phyloP scores from a whole-genome alignment of 257 asterid species.

The Solanum raphanifolium region DNA sequence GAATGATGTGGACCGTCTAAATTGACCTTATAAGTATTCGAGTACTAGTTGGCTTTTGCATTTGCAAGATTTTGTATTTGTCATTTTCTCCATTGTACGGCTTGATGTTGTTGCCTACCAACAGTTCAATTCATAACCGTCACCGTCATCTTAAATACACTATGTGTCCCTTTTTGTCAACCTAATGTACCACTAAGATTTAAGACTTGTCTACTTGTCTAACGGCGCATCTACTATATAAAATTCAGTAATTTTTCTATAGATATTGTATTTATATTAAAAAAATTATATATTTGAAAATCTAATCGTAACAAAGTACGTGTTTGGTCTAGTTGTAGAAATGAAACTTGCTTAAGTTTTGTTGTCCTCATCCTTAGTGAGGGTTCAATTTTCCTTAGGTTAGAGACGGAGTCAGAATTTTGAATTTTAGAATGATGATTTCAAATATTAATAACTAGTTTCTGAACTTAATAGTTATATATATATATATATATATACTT shows the following conservation, averaged over 20 bases:
- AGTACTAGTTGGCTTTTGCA: background rate
- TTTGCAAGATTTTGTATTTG: background rate
- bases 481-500: too few relatives aligned
- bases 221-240: accelerated
- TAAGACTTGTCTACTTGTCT: background rate
- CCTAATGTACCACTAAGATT: background rate
- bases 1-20: background rate
- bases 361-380: background rate
- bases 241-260: accelerated
- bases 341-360: background rate
- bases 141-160: background rate
- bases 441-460: too few relatives aligned
- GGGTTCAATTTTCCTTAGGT: background rate
- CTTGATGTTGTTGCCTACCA: background rate
- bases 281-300: too few relatives aligned
- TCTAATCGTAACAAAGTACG: too few relatives aligned
- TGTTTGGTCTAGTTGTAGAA: background rate
- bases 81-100: background rate
- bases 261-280: background rate
- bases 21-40: background rate
- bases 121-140: background rate
- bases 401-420: accelerated
- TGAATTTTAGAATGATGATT: too few relatives aligned
- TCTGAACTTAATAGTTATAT: too few relatives aligned
- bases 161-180: background rate